A percentile compares a stretch with the other conserved stretches of the same genome.
Evolutionary conservation across 305 asterid species (phyloP).

Genomic region (Solanum hybrid): DNA sequence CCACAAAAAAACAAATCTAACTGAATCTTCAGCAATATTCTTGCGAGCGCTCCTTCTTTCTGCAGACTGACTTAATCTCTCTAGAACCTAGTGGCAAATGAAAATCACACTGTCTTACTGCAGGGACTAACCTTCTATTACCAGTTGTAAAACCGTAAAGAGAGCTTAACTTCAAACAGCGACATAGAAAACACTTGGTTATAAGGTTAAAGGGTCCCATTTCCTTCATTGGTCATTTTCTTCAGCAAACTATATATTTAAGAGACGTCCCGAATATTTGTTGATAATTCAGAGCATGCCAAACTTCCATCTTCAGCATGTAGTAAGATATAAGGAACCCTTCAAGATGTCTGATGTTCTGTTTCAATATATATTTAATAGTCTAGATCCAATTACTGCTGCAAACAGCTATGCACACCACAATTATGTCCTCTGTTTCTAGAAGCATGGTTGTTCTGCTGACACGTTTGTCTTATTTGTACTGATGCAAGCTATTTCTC

Average conservation of each 20-base stretch:
- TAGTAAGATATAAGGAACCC: neutral
- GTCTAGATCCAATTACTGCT: neutral
- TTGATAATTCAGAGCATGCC: neutral
- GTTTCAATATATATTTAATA: neutral
- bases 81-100: neutral
- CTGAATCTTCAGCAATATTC: neutral
- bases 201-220: neutral
- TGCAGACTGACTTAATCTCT: neutral
- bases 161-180: neutral
- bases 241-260: neutral
- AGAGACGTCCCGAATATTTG: neutral
- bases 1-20: neutral
- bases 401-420: neutral
- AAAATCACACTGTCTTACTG: no score
- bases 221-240: neutral
- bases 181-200: neutral
- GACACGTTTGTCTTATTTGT: neutral
- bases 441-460: neutral
- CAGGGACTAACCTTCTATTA: neutral
- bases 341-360: neutral
- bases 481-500: neutral
- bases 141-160: neutral
- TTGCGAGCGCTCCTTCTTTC: neutral
- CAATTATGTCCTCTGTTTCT: neutral
- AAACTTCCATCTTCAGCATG: neutral